These are phyloP conservation scores for Fusarium equiseti DNA, from an alignment of 2,329 filamentous ascomycete species.

Conservation along the genomic window DNA sequence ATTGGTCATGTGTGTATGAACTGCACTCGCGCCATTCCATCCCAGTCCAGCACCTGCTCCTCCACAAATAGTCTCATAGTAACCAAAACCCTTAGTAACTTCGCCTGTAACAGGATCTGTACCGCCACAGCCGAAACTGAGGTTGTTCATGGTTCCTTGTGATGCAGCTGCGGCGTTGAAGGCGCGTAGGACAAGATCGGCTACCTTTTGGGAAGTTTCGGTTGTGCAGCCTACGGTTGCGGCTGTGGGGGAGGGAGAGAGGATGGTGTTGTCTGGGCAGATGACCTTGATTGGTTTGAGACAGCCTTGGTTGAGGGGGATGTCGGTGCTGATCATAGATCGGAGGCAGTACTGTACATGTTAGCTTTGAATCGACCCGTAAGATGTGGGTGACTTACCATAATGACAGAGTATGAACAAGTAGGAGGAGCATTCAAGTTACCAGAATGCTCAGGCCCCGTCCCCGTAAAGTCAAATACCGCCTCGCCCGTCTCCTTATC, in stretches of 20 bases:
- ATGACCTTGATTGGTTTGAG: constrained; percentile 47
- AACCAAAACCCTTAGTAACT: constrained; percentile 50
- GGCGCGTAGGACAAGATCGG: constrained; percentile 79
- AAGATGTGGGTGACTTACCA: constrained; percentile 21
- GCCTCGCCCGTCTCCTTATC: constrained; percentile 80
- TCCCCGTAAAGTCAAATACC: constrained; percentile 65
- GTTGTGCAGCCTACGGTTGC: constrained; percentile 52
- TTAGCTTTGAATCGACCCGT: neutral
- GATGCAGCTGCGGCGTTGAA: constrained; percentile 80
- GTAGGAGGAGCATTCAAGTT: constrained; percentile 49
- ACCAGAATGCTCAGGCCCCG: constrained; percentile 48
- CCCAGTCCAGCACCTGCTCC: constrained; percentile 49
- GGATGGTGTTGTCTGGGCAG: constrained; percentile 49
- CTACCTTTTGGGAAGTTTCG: constrained; percentile 53
- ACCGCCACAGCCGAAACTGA: constrained; percentile 79
- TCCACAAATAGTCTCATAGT: constrained; percentile 54
- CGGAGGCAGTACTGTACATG: constrained; percentile 48
- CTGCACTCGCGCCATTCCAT: constrained; percentile 49
- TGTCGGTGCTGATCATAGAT: constrained; percentile 51
- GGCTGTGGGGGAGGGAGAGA: constrained; percentile 51
- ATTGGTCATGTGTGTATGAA: constrained; percentile 55
- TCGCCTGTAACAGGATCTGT: constrained; percentile 44
- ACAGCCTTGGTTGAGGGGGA: constrained; percentile 64
- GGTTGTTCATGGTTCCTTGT: constrained; percentile 84
- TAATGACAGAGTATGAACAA: constrained; percentile 49